Conservation (phyloP, 176 grass and related monocot genomes). For the Carex cristatella region DNA sequence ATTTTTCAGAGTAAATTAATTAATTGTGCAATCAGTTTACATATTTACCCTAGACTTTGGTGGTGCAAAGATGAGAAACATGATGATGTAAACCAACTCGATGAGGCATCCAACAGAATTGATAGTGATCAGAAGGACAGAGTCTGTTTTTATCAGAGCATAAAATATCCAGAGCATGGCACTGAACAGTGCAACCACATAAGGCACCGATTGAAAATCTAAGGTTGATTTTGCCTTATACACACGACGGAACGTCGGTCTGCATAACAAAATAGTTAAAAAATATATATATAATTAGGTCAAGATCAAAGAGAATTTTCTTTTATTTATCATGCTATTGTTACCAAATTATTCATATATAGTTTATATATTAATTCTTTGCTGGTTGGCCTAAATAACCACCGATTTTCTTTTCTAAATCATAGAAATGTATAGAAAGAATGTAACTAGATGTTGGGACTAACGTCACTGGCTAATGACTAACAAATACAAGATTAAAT, state of each 20-base stretch:
- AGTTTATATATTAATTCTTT: background rate
- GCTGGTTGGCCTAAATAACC: background rate
- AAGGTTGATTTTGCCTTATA: slow-evolving; percentile 66
- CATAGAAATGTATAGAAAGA: background rate
- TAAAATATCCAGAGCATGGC: slow-evolving; percentile 82
- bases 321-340: background rate
- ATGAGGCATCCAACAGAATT: slow-evolving; percentile 71
- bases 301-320: background rate
- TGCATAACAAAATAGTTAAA: background rate
- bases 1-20: background rate
- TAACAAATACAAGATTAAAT: background rate
- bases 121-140: slow-evolving; percentile 65
- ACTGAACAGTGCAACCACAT: slow-evolving; percentile 88
- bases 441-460: too few species aligned
- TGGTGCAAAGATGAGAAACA: slow-evolving; percentile 66
- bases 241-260: slow-evolving; percentile 63
- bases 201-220: slow-evolving; percentile 76
- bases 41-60: slow-evolving; percentile 24
- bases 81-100: slow-evolving; percentile 53
- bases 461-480: background rate
- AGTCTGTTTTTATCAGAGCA: slow-evolving; percentile 60
- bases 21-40: background rate
- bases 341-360: background rate
- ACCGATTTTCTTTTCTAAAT: background rate
- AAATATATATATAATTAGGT: background rate